phyloP scores from a whole-genome alignment of 2,329 filamentous ascomycete species.

The Chrysoporthe cubensis region DNA sequence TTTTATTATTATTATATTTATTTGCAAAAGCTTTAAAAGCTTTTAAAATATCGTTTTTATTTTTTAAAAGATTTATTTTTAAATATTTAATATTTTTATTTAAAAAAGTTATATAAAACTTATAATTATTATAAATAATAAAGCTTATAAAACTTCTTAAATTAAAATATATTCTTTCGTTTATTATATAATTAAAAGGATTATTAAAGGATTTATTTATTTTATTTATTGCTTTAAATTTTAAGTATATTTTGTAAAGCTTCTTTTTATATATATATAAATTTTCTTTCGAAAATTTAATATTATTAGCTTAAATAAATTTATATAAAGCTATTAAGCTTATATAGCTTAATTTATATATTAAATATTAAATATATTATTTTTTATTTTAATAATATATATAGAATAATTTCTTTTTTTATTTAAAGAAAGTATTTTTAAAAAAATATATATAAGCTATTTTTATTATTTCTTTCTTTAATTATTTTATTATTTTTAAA shows the following conservation, averaged over 20 bases:
- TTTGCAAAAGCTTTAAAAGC: conserved; percentile 8
- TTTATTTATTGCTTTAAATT: not conserved
- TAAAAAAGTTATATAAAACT: conserved; percentile 20
- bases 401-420: not conserved
- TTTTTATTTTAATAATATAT: not conserved
- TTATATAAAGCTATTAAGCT: not conserved
- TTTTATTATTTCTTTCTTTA: not conserved
- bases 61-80: conserved; percentile 1
- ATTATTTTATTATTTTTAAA: not conserved
- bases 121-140: conserved; percentile 17
- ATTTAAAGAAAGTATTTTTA: not conserved
- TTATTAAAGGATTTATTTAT: conserved; percentile 7
- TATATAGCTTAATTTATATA: not conserved
- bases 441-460: not conserved
- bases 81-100: conserved; percentile 7
- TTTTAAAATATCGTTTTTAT: conserved; percentile 10
- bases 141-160: not conserved
- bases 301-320: not conserved
- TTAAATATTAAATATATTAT: not conserved
- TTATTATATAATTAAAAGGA: not conserved
- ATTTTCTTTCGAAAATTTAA: not conserved
- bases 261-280: conserved; percentile 1
- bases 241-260: conserved; percentile 5
- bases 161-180: conserved; percentile 7
- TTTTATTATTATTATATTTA: conserved; percentile 19